phyloP scores from a whole-genome alignment of 2,329 filamentous ascomycete species.

The Aspergillus melleus region DNA sequence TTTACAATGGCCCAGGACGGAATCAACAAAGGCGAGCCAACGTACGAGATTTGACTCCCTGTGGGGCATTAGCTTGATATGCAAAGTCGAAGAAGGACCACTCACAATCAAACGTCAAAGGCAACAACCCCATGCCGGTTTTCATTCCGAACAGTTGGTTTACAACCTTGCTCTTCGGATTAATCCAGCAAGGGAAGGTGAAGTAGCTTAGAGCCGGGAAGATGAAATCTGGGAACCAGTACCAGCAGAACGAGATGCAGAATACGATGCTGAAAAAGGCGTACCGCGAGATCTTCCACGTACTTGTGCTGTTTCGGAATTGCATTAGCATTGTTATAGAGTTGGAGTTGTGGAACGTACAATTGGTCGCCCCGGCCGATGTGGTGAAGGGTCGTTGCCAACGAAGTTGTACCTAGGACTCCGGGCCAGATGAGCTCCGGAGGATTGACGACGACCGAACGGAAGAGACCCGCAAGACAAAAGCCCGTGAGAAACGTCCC shows the following conservation, averaged over 20 bases:
- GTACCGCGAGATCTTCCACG: constrained; percentile 40
- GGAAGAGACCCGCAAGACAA: constrained; percentile 58
- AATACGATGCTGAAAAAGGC: constrained; percentile 24
- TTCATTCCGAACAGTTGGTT: constrained; percentile 33
- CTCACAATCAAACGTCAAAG: constrained; percentile 46
- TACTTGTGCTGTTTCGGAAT: constrained; percentile 28
- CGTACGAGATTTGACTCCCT: constrained; percentile 30
- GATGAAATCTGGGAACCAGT: constrained; percentile 31
- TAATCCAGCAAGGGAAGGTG: constrained; percentile 32
- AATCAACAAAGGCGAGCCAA: constrained; percentile 57
- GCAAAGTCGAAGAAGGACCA: constrained; percentile 48
- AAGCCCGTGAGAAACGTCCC: constrained; percentile 68
- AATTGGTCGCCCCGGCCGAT: constrained; percentile 49
- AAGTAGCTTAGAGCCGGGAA: constrained; percentile 33
- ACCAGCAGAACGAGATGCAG: constrained; percentile 27
- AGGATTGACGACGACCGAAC: constrained; percentile 53
- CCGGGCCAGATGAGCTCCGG: constrained; percentile 64
- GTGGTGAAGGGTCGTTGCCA: constrained; percentile 68
- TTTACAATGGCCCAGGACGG: constrained; percentile 71
- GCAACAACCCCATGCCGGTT: constrained; percentile 30
- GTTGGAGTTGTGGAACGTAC: background rate
- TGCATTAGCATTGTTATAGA: background rate
- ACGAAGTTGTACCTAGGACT: constrained; percentile 55
- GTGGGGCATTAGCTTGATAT: constrained; percentile 33
- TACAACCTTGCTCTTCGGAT: constrained; percentile 24